Percentiles rank a stretch among this genome's conserved stretches.
Evolutionary conservation across 1,139 yeast genomes (phyloP).

Genomic region (Kazachstania sp.): DNA sequence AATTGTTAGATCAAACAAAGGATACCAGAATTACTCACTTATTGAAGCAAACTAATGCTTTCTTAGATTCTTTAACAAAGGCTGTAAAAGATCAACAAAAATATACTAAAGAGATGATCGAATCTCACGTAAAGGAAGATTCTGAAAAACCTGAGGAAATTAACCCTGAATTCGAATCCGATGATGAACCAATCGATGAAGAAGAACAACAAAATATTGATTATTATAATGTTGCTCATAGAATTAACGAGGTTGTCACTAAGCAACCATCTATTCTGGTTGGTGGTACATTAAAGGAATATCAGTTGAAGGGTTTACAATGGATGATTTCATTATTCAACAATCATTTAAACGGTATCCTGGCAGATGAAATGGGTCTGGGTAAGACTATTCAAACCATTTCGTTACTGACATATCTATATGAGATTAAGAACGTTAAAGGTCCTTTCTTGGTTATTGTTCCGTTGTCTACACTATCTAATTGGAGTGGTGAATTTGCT

Average conservation of each 20-base stretch:
- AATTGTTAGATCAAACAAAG: conserved; percentile 70
- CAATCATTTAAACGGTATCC: conserved; percentile 86
- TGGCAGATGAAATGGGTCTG: conserved; percentile 92
- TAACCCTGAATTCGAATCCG: conserved; percentile 22
- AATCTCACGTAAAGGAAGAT: conserved; percentile 37
- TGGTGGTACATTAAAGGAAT: conserved; percentile 89
- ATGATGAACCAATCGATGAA: conserved; percentile 30
- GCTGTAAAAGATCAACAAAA: conserved; percentile 71
- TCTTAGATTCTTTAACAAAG: conserved; percentile 66
- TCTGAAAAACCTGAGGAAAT: conserved; percentile 30
- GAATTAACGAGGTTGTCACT: conserved; percentile 55
- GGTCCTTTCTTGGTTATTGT: conserved; percentile 77
- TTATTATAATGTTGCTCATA: conserved; percentile 74
- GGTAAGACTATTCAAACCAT: conserved; percentile 86
- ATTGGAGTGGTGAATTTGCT: conserved; percentile 78
- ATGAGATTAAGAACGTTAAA: conserved; percentile 55
- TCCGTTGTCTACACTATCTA: conserved; percentile 74
- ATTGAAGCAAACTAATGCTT: conserved; percentile 66
- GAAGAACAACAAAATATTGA: conserved; percentile 57
- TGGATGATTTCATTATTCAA: conserved; percentile 97
- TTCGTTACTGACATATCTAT: conserved; percentile 63
- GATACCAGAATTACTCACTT: conserved; percentile 78
- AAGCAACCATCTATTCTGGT: conserved; percentile 58
- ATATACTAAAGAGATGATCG: conserved; percentile 33
- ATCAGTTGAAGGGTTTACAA: conserved; percentile 86